Evolutionary conservation across 495 filamentous ascomycete species (phyloP).

Genomic region (Neurospora discreta): DNA sequence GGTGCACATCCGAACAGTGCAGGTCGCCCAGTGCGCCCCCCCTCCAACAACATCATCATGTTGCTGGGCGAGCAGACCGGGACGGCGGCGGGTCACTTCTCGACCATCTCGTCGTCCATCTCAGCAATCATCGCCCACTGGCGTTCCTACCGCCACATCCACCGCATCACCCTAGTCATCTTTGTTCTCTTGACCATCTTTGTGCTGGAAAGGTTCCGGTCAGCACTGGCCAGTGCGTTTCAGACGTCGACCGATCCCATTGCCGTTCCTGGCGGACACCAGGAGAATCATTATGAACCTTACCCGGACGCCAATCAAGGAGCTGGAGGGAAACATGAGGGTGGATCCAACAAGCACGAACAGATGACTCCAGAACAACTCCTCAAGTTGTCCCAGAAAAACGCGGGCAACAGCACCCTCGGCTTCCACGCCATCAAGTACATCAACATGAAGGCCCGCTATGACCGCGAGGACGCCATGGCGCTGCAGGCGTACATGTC

Average conservation of each 20-base stretch:
- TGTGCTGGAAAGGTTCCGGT: constrained; percentile 5
- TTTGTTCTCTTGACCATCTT: constrained; percentile 4
- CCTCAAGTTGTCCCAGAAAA: not conserved
- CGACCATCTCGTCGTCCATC: not conserved
- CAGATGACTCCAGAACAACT: not conserved
- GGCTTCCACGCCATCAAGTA: constrained; percentile 13
- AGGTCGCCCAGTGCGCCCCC: not conserved
- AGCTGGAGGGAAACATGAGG: not conserved
- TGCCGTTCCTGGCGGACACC: not conserved
- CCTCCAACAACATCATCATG: not conserved
- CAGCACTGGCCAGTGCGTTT: not conserved
- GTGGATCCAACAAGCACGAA: not conserved
- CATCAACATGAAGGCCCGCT: constrained; percentile 14
- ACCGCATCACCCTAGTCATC: constrained; percentile 2
- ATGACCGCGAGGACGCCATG: constrained; percentile 14
- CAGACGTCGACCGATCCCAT: not conserved
- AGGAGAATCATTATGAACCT: not conserved
- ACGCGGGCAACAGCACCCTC: constrained; percentile 13
- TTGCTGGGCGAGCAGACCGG: not conserved
- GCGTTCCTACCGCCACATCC: constrained; percentile 10
- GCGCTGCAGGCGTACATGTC: constrained; percentile 12
- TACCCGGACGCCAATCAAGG: not conserved
- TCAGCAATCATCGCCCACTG: constrained; percentile 1
- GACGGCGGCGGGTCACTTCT: not conserved
- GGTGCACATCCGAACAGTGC: too few species aligned